A percentile compares a stretch with the other conserved stretches of the same genome.
phyloP scores from a whole-genome alignment of 495 filamentous ascomycete species.

The Schizothecium vesticola region DNA sequence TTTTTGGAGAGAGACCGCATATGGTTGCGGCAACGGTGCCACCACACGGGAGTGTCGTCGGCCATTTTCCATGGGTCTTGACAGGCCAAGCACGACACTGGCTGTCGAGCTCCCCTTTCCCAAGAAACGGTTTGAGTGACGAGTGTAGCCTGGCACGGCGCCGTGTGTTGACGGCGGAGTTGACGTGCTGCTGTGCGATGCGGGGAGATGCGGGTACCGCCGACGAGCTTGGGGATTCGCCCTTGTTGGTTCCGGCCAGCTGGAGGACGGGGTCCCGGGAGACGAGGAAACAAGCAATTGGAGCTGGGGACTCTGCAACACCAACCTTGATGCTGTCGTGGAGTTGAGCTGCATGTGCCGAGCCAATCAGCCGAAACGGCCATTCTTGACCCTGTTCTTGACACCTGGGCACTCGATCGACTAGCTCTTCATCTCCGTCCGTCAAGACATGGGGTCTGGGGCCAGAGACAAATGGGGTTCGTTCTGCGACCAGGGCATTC shows the following conservation, averaged over 20 bases:
- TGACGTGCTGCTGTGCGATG: neutral
- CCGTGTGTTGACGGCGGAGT: neutral
- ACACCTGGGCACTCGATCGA: neutral
- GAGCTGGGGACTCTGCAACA: neutral
- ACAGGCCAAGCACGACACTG: neutral
- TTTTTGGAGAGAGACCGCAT: neutral
- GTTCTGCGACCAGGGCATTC: neutral
- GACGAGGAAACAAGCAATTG: neutral
- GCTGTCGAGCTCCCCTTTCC: neutral
- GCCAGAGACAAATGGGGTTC: neutral
- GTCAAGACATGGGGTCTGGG: neutral
- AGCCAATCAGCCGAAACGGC: neutral
- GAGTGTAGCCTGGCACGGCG: neutral
- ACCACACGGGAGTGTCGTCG: too few relatives aligned
- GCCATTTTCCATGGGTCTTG: too few relatives aligned
- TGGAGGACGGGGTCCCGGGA: neutral
- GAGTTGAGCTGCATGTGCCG: neutral
- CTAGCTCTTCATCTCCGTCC: neutral
- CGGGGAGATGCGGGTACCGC: neutral
- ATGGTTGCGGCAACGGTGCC: neutral
- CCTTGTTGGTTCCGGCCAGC: neutral
- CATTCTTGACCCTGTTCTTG: neutral
- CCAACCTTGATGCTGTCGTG: neutral
- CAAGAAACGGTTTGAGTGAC: neutral
- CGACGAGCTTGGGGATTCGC: neutral